phyloP scores from a whole-genome alignment of 1,284 basidiomycete genomes.

The Papiliotrema laurentii region DNA sequence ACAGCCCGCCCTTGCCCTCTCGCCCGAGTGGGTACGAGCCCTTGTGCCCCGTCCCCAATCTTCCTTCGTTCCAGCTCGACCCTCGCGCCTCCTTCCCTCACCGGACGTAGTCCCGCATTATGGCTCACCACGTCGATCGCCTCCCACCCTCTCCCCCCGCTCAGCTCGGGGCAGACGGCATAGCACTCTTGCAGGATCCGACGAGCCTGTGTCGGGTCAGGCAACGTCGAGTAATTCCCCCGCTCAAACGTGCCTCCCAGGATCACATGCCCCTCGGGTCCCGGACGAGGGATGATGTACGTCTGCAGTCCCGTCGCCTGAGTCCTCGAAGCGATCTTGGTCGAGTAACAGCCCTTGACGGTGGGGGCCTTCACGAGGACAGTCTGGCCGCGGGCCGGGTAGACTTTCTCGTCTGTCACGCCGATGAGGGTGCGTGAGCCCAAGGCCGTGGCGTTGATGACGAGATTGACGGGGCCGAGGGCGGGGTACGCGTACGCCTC shows the following conservation, averaged over 20 bases:
- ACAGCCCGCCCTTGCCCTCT: slow-evolving; percentile 45
- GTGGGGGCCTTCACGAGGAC: slow-evolving; percentile 66
- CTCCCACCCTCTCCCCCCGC: slow-evolving; percentile 34
- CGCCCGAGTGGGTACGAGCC: slow-evolving; percentile 3
- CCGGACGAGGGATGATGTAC: slow-evolving; percentile 51
- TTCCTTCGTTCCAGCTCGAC: slow-evolving; percentile 59
- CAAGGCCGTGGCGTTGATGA: slow-evolving; percentile 51
- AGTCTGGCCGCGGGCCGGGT: slow-evolving; percentile 81
- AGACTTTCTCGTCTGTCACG: slow-evolving; percentile 67
- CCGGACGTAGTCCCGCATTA: slow-evolving; percentile 68
- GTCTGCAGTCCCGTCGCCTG: slow-evolving; percentile 2
- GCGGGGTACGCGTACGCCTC: slow-evolving; percentile 33
- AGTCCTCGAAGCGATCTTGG: neutral
- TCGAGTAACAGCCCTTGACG: slow-evolving; percentile 9
- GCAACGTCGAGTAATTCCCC: slow-evolving; percentile 35
- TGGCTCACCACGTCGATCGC: slow-evolving; percentile 56
- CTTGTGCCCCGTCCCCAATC: slow-evolving; percentile 32
- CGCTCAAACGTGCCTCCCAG: slow-evolving; percentile 41
- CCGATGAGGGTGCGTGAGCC: slow-evolving; percentile 71
- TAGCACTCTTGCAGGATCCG: slow-evolving; percentile 46
- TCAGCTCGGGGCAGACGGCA: slow-evolving; percentile 42
- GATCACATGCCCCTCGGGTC: slow-evolving; percentile 42
- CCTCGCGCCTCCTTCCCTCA: slow-evolving; percentile 62
- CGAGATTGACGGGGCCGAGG: slow-evolving; percentile 26
- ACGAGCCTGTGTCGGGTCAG: slow-evolving; percentile 31